Percentiles rank a stretch among this genome's conserved stretches.
Evolutionary conservation across 2,329 filamentous ascomycete genomes (phyloP).

Genomic region (Laburnicola sp.): DNA sequence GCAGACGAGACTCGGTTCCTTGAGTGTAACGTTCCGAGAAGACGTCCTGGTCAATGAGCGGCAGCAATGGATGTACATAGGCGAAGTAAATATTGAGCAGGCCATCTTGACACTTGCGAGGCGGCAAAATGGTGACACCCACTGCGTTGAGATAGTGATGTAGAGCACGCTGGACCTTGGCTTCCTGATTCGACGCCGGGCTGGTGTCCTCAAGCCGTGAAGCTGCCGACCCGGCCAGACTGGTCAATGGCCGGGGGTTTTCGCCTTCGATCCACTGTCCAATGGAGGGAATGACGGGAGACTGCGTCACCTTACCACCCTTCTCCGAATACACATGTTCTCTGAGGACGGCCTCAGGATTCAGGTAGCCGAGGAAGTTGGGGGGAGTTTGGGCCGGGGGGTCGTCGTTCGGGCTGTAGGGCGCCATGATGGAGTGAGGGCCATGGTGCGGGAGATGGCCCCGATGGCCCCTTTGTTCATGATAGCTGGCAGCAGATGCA

Average conservation of each 20-base stretch:
- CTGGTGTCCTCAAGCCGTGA: constrained; percentile 36
- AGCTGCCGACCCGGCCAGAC: constrained; percentile 27
- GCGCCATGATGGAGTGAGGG: constrained; percentile 34
- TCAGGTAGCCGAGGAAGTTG: constrained; percentile 52
- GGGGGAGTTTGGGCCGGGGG: constrained; percentile 40
- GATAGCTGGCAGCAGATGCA: constrained; percentile 19
- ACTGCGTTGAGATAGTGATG: constrained; percentile 45
- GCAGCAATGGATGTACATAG: constrained; percentile 52
- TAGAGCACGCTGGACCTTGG: constrained; percentile 38
- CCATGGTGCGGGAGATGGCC: constrained; percentile 28
- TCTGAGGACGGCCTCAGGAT: constrained; percentile 52
- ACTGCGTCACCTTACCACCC: constrained; percentile 34
- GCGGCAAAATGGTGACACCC: constrained; percentile 41
- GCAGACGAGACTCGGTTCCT: constrained; percentile 43
- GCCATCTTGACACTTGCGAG: constrained; percentile 39
- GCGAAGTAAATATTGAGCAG: constrained; percentile 52
- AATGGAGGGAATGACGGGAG: constrained; percentile 34
- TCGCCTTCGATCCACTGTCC: constrained; percentile 44
- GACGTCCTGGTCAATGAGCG: constrained; percentile 50
- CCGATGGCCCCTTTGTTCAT: constrained; percentile 31
- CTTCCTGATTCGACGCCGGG: constrained; percentile 36
- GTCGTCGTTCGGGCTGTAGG: constrained; percentile 38
- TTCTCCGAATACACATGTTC: constrained; percentile 45
- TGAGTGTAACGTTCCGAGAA: constrained; percentile 45
- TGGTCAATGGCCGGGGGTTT: constrained; percentile 26